Conservation (phyloP, 2,329 filamentous ascomycete genomes). For the Fusarium caatingaense region DNA sequence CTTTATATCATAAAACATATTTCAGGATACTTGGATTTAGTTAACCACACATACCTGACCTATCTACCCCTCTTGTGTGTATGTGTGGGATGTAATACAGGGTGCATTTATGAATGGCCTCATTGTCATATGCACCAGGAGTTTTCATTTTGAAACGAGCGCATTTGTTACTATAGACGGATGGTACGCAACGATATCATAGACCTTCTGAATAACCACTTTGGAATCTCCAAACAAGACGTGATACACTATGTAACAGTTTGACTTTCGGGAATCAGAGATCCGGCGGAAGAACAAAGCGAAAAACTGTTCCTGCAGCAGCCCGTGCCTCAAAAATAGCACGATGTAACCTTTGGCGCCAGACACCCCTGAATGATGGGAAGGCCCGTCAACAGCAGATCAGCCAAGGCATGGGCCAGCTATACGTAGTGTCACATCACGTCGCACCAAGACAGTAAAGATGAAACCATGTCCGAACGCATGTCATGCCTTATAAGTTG, state of each 20-base stretch:
- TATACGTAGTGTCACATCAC: background rate
- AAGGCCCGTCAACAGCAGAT: constrained; percentile 19
- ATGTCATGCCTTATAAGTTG: constrained; percentile 16
- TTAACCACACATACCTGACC: constrained; percentile 33
- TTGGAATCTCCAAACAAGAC: background rate
- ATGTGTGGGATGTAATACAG: constrained; percentile 43
- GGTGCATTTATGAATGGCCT: constrained; percentile 29
- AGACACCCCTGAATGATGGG: constrained; percentile 12
- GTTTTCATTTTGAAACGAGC: constrained; percentile 16
- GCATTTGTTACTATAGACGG: constrained; percentile 28
- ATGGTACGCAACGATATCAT: constrained; percentile 27
- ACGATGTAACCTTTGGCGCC: constrained; percentile 35
- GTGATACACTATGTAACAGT: background rate
- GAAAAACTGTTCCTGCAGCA: constrained; percentile 25
- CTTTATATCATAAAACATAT: constrained; percentile 27
- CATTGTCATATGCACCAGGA: constrained; percentile 19
- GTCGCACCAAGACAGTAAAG: constrained; percentile 5
- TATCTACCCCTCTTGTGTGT: constrained; percentile 35
- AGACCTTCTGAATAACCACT: constrained; percentile 20
- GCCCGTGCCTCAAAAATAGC: constrained; percentile 1
- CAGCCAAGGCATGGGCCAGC: constrained; percentile 12
- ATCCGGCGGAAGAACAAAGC: background rate
- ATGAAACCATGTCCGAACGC: constrained; percentile 28
- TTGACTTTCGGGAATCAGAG: background rate
- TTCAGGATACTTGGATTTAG: constrained; percentile 42